These are phyloP conservation scores for Halocafeteria seosinensis DNA, from an alignment of 108 stramenopile species.

Conservation along the genomic window DNA sequence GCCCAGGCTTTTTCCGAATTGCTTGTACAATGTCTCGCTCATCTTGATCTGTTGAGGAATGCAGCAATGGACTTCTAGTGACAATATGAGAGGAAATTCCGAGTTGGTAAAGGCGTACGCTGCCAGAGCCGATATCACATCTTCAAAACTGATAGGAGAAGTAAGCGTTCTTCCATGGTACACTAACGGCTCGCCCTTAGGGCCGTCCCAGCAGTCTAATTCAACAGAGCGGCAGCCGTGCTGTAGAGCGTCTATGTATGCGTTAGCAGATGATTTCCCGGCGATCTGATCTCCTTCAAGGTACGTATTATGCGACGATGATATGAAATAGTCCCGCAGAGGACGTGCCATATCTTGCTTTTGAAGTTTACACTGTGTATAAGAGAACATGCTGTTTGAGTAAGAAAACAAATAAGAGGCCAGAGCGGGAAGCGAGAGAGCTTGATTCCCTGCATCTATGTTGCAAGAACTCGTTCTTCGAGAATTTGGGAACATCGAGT, in stretches of 20 bases:
- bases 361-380: conserved; percentile 12
- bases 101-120: conserved; percentile 33
- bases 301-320: conserved; percentile 87
- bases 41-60: conserved; percentile 54
- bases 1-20: conserved; percentile 51
- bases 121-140: conserved; percentile 47
- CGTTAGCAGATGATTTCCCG: conserved; percentile 49
- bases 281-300: conserved; percentile 73
- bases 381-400: neutral
- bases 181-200: conserved; percentile 57
- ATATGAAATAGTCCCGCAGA: conserved; percentile 71
- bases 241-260: conserved; percentile 44
- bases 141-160: conserved; percentile 53
- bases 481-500: no score
- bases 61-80: conserved; percentile 84
- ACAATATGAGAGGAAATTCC: conserved; percentile 71
- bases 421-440: no score
- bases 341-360: conserved; percentile 50
- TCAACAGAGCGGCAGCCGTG: conserved; percentile 86
- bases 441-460: no score
- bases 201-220: no score
- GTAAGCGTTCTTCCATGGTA: conserved; percentile 83
- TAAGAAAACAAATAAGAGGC: no score
- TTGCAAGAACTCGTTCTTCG: no score
- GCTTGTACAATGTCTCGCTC: conserved; percentile 48